phyloP scores from a whole-genome alignment of 2,329 filamentous ascomycete genomes.

The Biscogniauxia mediterranea region DNA sequence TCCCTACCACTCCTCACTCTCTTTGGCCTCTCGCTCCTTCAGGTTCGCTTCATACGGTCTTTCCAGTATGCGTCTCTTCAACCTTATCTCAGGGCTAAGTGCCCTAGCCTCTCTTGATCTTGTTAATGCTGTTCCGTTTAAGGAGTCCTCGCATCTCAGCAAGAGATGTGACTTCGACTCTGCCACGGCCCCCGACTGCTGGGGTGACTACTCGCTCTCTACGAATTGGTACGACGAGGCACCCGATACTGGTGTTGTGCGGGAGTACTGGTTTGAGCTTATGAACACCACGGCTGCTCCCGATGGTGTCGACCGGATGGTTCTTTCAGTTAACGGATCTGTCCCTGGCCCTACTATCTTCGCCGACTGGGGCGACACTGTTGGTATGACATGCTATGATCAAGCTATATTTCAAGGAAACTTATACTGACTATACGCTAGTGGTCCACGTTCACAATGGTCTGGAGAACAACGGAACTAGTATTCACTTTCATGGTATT shows the following conservation, averaged over 20 bases:
- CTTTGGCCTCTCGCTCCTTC: slow-evolving; percentile 8
- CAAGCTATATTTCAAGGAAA: background rate
- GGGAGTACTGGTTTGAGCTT: slow-evolving; percentile 48
- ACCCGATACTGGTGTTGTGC: slow-evolving; percentile 48
- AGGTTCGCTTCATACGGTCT: slow-evolving; percentile 7
- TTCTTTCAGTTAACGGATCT: slow-evolving; percentile 52
- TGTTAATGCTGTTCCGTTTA: slow-evolving; percentile 19
- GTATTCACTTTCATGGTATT: slow-evolving; percentile 63
- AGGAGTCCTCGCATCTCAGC: slow-evolving; percentile 10
- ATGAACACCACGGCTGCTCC: slow-evolving; percentile 40
- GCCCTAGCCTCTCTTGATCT: slow-evolving; percentile 17
- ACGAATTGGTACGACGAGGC: slow-evolving; percentile 43
- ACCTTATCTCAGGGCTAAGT: slow-evolving; percentile 17
- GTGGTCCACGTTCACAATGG: slow-evolving; percentile 54
- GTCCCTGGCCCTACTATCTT: slow-evolving; percentile 59
- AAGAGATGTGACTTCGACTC: slow-evolving; percentile 26
- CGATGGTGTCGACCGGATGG: slow-evolving; percentile 43
- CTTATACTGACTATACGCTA: slow-evolving; percentile 30
- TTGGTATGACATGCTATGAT: slow-evolving; percentile 8
- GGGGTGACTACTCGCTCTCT: slow-evolving; percentile 49
- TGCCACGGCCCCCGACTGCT: slow-evolving; percentile 34
- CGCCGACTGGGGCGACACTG: slow-evolving; percentile 46
- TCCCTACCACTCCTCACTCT: background rate
- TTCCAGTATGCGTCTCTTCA: slow-evolving; percentile 18
- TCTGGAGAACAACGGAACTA: slow-evolving; percentile 53